Evolutionary conservation across 140 eudicot genomes (phyloP), one percentile per base, ranked within the genome.

Genomic region (Erigeron philadelphicus): DNA sequence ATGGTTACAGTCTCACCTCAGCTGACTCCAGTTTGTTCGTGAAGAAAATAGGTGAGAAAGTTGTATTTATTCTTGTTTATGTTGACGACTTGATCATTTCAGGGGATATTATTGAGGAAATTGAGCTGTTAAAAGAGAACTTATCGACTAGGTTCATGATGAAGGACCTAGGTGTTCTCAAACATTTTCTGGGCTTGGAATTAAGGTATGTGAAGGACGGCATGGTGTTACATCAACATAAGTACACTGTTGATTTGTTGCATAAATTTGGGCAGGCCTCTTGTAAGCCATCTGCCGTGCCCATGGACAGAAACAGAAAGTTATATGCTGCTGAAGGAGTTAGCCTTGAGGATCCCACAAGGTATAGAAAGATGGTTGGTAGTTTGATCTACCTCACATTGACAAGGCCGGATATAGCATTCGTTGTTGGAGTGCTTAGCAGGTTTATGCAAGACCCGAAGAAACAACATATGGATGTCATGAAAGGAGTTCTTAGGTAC

Each of bases 81-180:
- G 52, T 72, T 25, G 68, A 72, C 1, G 68, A 60, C n/a, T 47
- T 72, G 41, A 45, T 72, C 6, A 47, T 72, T 19, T 61, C 70
- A 1, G 54, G 43, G 13, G 18, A 68, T 3, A 18, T 31, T 35
- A 45, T 31, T 68, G 64, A 6, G 7, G 50, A 62, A 41, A 38
- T 62, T n/a, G n/a, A 16, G 8, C 58, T 10, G 45, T 16, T 46
- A 2, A 0, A 41, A 17, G 71, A 66, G 9, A 40, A 45, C 9
- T 45, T 66, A 44, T 66, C 58, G 17, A 52, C 53, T 38, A 15
- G 61, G 3, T 68, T 68, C 53, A 16, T 52, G 56, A 53, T 68
- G 73, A 68, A 52, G 47, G 53, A 50, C 35, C 50, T 68, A n/a
- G 63, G 73, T 3, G 38, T 52, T 21, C 8, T 9, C 38, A 13